Base-by-base conservation (phyloP, 768 basidiomycete species). In the Phylloporus sp. region DNA sequence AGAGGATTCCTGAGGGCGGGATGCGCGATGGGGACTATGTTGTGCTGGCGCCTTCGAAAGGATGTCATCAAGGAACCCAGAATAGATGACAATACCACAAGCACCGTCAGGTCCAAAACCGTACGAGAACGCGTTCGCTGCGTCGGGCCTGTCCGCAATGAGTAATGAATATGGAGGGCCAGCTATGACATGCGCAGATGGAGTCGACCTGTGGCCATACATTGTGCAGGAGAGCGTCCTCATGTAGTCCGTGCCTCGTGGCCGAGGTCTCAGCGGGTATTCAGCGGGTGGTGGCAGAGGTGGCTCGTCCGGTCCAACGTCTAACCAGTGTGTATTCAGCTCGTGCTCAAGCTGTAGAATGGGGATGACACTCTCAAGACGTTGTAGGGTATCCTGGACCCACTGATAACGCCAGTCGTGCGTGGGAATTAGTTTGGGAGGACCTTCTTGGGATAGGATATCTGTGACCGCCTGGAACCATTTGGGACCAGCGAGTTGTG, bases 71-170 rank as follows among this genome's bases (percentile, higher is more conserved):
- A 98, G 66, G 72, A 97, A 91, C 6, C 95, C 95, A 12, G 90
- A 91, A 68, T 91, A 97, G 9, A 99, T 83, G 49, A 98, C 95
- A 52, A 99, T 81, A 6, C 97, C 95, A 52, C 92, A 94, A 1
- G 86, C 91, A 32, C 91, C 88, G 60, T 93, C 83, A 3, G 91
- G 87, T 12, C 92, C 92, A 58, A 97, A 98, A 2, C 95, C 95
- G 64, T 95, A 97, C 1, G 88, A 91, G 68, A 99, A 97, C 1
- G 97, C 95, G 62, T 97, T 99, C 9, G 82, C 78, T 2, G 83
- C 76, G 53, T 90, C 86, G 1, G 91, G 85, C 54, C 85, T 84
- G 45, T 97, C 91, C 41, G 95, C 82, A n/a, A 99, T 67, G 39
- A 99, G 77, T 6, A 99, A 72, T 29, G 91, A 88, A 65, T 95